Evolutionary conservation across 1,284 basidiomycete species (phyloP), one percentile per base, ranked within the genome.

Genomic region (Leccinum cinnamomeum): DNA sequence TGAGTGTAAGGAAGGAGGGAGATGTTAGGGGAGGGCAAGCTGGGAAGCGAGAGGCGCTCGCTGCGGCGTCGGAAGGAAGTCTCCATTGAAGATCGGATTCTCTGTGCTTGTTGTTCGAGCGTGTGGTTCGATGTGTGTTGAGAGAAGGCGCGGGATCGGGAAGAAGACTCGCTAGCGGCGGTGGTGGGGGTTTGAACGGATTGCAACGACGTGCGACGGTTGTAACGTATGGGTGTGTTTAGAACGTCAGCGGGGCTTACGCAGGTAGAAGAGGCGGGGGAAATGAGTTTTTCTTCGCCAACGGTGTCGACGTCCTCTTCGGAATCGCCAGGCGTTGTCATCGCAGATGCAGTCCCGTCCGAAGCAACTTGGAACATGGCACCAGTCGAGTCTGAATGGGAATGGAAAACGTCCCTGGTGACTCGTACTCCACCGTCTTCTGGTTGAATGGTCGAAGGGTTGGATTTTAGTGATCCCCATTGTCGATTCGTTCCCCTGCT

Each of bases 11-110:
- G 53, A 50, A 64, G 18, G 5, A 64, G 72, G 16, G 65, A 56
- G n/a, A 74, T 57, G 1, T 11, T 35, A 6, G 68, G 37, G 6
- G 71, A 50, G 14, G 71, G 72, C 25, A 66, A 10, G 1, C 60
- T 65, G 25, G 75, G 75, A 61, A 75, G 66, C 18, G 72, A 76
- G 5, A 76, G 65, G 20, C 68, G 74, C 16, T 68, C 74, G 16
- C 63, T 63, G n/a, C 72, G 72, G 11, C 69, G 65, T 53, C 58
- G 66, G n/a, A 55, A 23, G 53, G 74, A 64, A 1, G 50, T 62
- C 56, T 75, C 75, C 75, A 77, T 75, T 1, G 72, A 74, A 2
- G 63, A 72, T 6, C 73, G 70, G 28, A 74, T 71, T 28, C 72
- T 64, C 16, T 73, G 74, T 2, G 72, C 68, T 59, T 74, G 72